These are phyloP conservation scores for Bothriochloa decipiens DNA, from an alignment of 176 grass and related monocot species.

Conservation along the genomic window DNA sequence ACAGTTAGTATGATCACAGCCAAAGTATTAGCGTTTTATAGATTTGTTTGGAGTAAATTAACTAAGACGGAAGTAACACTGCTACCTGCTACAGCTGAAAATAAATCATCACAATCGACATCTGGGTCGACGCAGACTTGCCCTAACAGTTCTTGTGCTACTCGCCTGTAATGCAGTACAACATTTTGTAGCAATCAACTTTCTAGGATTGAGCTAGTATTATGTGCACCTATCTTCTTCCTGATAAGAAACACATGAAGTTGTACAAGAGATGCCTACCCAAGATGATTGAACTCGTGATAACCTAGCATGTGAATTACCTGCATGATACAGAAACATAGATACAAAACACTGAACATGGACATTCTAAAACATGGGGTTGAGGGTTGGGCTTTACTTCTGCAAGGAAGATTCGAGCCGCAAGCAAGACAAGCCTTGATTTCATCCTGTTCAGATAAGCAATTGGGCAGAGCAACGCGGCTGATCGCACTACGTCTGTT, in stretches of 20 bases:
- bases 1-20: constrained; percentile 21
- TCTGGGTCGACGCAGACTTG: constrained; percentile 44
- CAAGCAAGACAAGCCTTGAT: constrained; percentile 35
- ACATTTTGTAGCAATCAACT: neutral
- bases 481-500: constrained; percentile 57
- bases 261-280: constrained; percentile 44
- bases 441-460: constrained; percentile 48
- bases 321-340: constrained; percentile 44
- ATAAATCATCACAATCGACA: constrained; percentile 48
- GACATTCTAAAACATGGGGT: neutral
- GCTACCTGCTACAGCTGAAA: constrained; percentile 45
- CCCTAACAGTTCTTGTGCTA: constrained; percentile 28
- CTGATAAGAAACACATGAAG: constrained; percentile 13
- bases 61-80: neutral
- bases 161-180: constrained; percentile 34
- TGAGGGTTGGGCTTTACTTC: constrained; percentile 37
- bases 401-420: constrained; percentile 39
- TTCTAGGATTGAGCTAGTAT: neutral
- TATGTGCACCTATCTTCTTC: constrained; percentile 1
- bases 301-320: constrained; percentile 37
- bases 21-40: neutral
- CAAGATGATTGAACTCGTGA: constrained; percentile 55
- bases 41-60: neutral
- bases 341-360: neutral
- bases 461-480: constrained; percentile 61